Evolutionary conservation across 129 eudicot species (phyloP), one percentile per base, ranked within the genome.

Genomic region (Apium graveolens): DNA sequence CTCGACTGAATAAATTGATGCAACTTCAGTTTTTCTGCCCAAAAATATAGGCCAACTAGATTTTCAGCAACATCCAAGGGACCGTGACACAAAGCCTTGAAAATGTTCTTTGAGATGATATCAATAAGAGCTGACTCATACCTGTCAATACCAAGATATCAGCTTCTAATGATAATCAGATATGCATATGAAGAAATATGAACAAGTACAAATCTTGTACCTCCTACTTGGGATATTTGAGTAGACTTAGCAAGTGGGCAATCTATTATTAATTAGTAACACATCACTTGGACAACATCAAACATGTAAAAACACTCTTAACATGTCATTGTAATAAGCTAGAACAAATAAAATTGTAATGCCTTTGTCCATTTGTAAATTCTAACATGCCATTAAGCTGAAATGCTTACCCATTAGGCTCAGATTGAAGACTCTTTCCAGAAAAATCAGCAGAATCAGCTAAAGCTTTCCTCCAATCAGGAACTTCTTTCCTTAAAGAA

Each of bases 41-140:
- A 37, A n/a, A 16, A 70, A 70, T 70, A 48, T 42, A 78, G 34
- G 29, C 81, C 81, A 16, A 78, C 74, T 9, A 78, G 43, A n/a
- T 44, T 11, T 21, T 78, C 81, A 18, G 37, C 74, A 70, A 70
- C 42, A 18, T 70, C 46, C 46, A 70, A 70, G 31, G 75, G 75
- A 70, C 75, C 75, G 21, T 70, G 75, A 70, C 75, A 35, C 75
- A 70, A 38, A 38, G 42, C 42, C 48, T 70, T 26, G 38, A 70
- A 70, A 8, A 70, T 70, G 27, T 38, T 9, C 26, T 70, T 38
- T 2, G 48, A 37, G 32, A 70, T 38, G 9, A 70, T 70, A 37
- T 70, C 75, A 8, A 70, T 70, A 3, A 70, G 10, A 70, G 44
- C 10, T 39, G 75, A 70, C 14, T 70, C 75, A 4, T 35, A 70